phyloP scores from a whole-genome alignment of 305 asterid genomes.

The Fraxinus xanthoxyloides region DNA sequence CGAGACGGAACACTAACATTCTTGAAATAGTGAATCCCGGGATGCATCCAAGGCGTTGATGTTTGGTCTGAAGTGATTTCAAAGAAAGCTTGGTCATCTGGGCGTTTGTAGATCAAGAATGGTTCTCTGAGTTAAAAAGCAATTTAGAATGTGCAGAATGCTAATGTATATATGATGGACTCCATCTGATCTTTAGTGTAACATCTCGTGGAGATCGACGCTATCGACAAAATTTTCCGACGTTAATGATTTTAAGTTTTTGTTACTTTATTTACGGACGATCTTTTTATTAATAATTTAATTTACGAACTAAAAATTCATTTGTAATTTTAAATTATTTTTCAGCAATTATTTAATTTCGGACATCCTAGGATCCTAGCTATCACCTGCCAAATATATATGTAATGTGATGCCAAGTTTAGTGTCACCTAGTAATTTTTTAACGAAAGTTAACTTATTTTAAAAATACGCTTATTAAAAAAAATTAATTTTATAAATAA shows the following conservation, averaged over 20 bases:
- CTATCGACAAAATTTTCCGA: neutral
- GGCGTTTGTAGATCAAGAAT: neutral
- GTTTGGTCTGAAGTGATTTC: neutral
- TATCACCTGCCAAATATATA: too few species aligned
- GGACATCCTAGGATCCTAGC: too few species aligned
- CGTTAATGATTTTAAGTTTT: neutral
- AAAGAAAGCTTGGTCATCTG: neutral
- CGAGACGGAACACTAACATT: neutral
- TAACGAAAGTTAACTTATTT: neutral
- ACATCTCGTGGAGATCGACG: neutral
- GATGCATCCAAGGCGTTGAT: neutral
- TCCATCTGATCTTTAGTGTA: neutral
- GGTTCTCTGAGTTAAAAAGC: neutral
- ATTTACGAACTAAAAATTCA: neutral
- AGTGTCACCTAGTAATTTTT: neutral
- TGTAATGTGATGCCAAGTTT: neutral
- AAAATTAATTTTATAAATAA: too few species aligned
- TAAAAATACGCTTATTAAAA: too few species aligned
- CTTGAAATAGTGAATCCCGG: neutral
- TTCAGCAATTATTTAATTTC: neutral
- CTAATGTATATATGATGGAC: neutral
- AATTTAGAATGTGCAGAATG: neutral
- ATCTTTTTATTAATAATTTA: neutral
- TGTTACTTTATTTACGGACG: neutral
- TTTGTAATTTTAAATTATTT: neutral